Base-by-base conservation (phyloP, 768 basidiomycete genomes). In the Kwoniella dejecticola region DNA sequence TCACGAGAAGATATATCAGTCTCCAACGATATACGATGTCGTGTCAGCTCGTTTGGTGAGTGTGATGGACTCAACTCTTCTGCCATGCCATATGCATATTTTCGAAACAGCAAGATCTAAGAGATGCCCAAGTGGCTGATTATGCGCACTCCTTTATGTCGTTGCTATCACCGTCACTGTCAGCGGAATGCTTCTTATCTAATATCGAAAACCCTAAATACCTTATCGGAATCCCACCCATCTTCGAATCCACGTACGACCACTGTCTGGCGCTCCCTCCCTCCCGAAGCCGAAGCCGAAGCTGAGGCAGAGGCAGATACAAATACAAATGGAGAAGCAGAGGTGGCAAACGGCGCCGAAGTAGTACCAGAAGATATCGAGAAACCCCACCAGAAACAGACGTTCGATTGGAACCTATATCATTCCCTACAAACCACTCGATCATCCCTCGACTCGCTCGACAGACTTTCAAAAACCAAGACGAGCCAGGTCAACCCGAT, bases 121-220 rank as follows among this genome's bases (percentile, higher is more conserved):
- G 7, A 19, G 41, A 42, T 42, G 17, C 33, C 19, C 41, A 42
- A 42, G n/a, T n/a, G n/a, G n/a, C n/a, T n/a, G n/a, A n/a, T n/a
- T n/a, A n/a, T n/a, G n/a, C n/a, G n/a, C n/a, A n/a, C n/a, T n/a
- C n/a, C n/a, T n/a, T n/a, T n/a, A n/a, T n/a, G n/a, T n/a, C n/a
- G n/a, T n/a, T n/a, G n/a, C n/a, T n/a, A n/a, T n/a, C n/a, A n/a
- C n/a, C n/a, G n/a, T n/a, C n/a, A n/a, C n/a, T n/a, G n/a, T n/a
- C n/a, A 75, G 74, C 48, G 48, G 19, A 76, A 76, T 53, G 74
- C 74, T 12, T 42, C 67, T 8, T 53, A 63, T 42, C 64, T 76
- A 11, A 55, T 76, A 36, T 60, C 64, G 1, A 52, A 62, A 29
- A 67, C 71, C 4, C 67, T 76, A 45, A 24, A 46, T 3, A 62